A percentile compares a stretch with the other conserved stretches of the same genome.
These are phyloP conservation scores for Letharia lupina DNA, from an alignment of 495 filamentous ascomycete species.

Conservation along the genomic window DNA sequence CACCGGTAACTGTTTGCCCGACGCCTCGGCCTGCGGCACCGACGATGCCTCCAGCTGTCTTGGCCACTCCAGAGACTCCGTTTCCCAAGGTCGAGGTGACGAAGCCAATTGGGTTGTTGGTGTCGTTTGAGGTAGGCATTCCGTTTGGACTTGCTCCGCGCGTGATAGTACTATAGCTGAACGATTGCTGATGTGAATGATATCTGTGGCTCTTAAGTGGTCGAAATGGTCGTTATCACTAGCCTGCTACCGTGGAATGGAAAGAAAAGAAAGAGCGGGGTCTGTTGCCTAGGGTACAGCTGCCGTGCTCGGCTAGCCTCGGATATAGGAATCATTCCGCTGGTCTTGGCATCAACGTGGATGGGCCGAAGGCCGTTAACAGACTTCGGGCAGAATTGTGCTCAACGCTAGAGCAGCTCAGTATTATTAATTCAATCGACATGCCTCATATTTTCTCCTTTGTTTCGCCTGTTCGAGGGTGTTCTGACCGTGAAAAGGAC, in stretches of 20 bases:
- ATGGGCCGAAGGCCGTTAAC: not conserved
- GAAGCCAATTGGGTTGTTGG: slow-evolving; percentile 33
- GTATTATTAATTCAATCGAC: not conserved
- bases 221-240: not conserved
- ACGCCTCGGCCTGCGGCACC: slow-evolving; percentile 58
- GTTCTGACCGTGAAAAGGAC: not conserved
- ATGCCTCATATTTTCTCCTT: not conserved
- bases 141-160: not conserved
- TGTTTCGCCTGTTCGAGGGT: not conserved
- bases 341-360: not conserved
- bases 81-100: slow-evolving; percentile 49
- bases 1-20: slow-evolving; percentile 54
- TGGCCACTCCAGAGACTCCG: slow-evolving; percentile 53
- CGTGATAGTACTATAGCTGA: not conserved
- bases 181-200: not conserved
- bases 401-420: not conserved
- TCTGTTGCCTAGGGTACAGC: not conserved
- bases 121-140: slow-evolving; percentile 20
- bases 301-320: slow-evolving; percentile 1
- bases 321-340: slow-evolving; percentile 1
- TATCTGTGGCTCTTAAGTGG: not conserved
- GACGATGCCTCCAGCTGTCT: slow-evolving; percentile 60
- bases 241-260: not conserved
- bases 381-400: not conserved
- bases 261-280: not conserved